Percentiles rank a stretch among this genome's conserved stretches.
Conservation (phyloP, 2,329 filamentous ascomycete species). For the Aspergillus glaucus region DNA sequence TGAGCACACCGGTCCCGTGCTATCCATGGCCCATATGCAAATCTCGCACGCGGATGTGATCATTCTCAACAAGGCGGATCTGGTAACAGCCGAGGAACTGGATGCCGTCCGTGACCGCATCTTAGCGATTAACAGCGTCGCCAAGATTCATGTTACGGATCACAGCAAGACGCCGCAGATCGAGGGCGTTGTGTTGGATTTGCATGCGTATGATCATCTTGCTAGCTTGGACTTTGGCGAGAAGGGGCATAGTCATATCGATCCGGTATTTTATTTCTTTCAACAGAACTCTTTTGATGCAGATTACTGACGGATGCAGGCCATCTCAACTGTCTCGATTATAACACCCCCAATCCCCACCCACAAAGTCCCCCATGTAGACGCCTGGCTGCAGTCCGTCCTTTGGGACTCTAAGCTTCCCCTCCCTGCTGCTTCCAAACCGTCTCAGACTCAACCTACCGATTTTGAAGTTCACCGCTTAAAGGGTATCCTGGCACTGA, state of each 20-base stretch:
- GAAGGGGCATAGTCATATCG: constrained; percentile 85
- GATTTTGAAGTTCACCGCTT: constrained; percentile 77
- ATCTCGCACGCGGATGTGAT: constrained; percentile 96
- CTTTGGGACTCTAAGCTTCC: constrained; percentile 63
- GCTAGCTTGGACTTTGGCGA: constrained; percentile 62
- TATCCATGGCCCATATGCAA: constrained; percentile 91
- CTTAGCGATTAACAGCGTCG: constrained; percentile 79
- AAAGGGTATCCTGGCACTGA: constrained; percentile 70
- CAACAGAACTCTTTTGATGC: background rate
- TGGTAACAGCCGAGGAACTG: constrained; percentile 67
- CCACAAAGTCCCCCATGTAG: constrained; percentile 57
- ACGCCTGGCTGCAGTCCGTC: constrained; percentile 74
- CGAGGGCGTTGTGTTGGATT: constrained; percentile 78
- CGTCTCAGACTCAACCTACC: constrained; percentile 17
- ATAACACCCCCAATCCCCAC: constrained; percentile 55
- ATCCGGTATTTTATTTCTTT: constrained; percentile 54
- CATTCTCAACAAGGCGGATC: constrained; percentile 86
- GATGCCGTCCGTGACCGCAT: constrained; percentile 64
- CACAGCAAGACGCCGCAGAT: constrained; percentile 74
- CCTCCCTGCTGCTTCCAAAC: constrained; percentile 15
- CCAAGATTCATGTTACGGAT: constrained; percentile 74
- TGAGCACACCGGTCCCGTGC: constrained; percentile 54
- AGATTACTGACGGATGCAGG: constrained; percentile 41
- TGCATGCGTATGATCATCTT: constrained; percentile 88
- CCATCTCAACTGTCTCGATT: constrained; percentile 77